Conservation (phyloP, 2,329 filamentous ascomycete genomes). For the Fusarium sp. region DNA sequence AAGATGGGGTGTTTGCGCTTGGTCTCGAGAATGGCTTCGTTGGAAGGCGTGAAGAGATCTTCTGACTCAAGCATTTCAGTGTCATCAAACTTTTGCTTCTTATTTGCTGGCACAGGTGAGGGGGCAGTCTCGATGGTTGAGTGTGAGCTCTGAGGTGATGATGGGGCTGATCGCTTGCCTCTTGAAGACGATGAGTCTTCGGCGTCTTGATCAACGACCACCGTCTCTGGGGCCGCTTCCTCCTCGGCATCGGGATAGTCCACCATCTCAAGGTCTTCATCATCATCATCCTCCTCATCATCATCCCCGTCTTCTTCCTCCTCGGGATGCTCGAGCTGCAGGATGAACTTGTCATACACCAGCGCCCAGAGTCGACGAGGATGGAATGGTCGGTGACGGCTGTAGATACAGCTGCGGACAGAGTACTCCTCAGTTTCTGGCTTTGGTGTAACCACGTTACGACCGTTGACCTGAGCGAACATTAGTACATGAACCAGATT, state of each 20-base stretch:
- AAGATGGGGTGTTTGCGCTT: slow-evolving; percentile 70
- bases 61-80: slow-evolving; percentile 40
- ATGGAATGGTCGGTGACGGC: slow-evolving; percentile 69
- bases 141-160: slow-evolving; percentile 44
- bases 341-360: slow-evolving; percentile 65
- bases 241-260: slow-evolving; percentile 33
- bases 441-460: slow-evolving; percentile 72
- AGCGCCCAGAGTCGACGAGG: slow-evolving; percentile 62
- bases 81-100: slow-evolving; percentile 34
- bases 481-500: not conserved
- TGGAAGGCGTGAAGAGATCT: slow-evolving; percentile 55
- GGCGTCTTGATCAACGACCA: not conserved
- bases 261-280: slow-evolving; percentile 46
- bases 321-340: slow-evolving; percentile 62
- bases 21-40: slow-evolving; percentile 65
- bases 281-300: slow-evolving; percentile 51
- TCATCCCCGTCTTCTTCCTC: slow-evolving; percentile 55
- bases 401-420: slow-evolving; percentile 80
- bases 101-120: slow-evolving; percentile 33
- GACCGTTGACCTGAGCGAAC: slow-evolving; percentile 57
- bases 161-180: slow-evolving; percentile 35
- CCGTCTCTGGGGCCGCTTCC: not conserved
- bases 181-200: slow-evolving; percentile 33
- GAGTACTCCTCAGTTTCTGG: slow-evolving; percentile 82
- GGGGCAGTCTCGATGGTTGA: slow-evolving; percentile 46